Conservation (phyloP, 2,329 filamentous ascomycete genomes). For the Aaosphaeria pasadenensis region DNA sequence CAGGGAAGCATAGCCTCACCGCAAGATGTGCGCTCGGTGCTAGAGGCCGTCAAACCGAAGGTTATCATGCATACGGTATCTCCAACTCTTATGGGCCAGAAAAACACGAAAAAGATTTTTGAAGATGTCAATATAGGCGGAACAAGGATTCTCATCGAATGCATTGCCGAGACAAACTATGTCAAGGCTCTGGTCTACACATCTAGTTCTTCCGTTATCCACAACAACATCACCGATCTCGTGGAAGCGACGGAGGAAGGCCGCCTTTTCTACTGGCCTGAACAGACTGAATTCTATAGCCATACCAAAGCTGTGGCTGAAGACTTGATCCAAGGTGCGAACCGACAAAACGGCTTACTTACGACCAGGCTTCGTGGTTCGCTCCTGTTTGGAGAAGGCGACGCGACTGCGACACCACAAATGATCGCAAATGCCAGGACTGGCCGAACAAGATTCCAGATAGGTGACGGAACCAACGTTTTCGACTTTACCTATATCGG, state of each 20-base stretch:
- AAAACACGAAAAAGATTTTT: slow-evolving; percentile 2
- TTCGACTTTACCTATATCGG: slow-evolving; percentile 14
- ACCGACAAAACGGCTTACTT: slow-evolving; percentile 9
- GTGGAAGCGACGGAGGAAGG: slow-evolving; percentile 9
- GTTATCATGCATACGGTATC: slow-evolving; percentile 13
- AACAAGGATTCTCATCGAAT: slow-evolving; percentile 8
- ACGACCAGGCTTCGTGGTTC: slow-evolving; percentile 6
- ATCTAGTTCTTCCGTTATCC: slow-evolving; percentile 15
- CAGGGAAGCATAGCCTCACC: slow-evolving; percentile 5
- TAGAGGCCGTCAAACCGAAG: slow-evolving; percentile 3
- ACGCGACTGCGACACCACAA: slow-evolving; percentile 4
- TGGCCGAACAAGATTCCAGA: slow-evolving; percentile 9
- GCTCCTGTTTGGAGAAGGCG: slow-evolving; percentile 11
- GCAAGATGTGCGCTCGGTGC: slow-evolving; percentile 1
- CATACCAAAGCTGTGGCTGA: slow-evolving; percentile 16
- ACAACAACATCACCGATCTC: slow-evolving; percentile 10
- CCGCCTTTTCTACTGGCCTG: slow-evolving; percentile 3
- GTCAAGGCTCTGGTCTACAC: slow-evolving; percentile 15
- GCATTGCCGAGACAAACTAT: slow-evolving; percentile 3
- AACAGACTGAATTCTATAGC: slow-evolving; percentile 4
- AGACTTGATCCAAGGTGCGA: slow-evolving; percentile 12
- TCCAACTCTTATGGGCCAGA: slow-evolving; percentile 2
- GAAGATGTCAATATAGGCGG: slow-evolving; percentile 8
- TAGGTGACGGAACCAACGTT: slow-evolving; percentile 15
- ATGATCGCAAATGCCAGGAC: slow-evolving; percentile 5